Conservation (phyloP, 805 yeast genomes). For the Metschnikowia koreensis region DNA sequence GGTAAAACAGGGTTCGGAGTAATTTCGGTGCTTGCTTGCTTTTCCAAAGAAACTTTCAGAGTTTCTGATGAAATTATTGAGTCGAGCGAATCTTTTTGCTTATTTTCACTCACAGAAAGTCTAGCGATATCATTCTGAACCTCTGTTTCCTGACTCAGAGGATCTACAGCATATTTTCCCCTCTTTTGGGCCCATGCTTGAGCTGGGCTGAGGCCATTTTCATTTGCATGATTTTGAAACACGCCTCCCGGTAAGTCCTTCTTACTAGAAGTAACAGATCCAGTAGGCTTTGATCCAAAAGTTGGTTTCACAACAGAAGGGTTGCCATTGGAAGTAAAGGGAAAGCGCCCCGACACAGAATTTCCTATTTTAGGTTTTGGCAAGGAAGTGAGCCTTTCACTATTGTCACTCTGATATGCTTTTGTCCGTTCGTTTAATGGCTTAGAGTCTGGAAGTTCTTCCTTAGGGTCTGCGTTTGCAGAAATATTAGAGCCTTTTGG, state of each 20-base stretch:
- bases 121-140: neutral
- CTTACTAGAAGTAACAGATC: slow-evolving; percentile 8
- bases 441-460: slow-evolving; percentile 36
- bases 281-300: slow-evolving; percentile 9
- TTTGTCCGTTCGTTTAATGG: slow-evolving; percentile 46
- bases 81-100: slow-evolving; percentile 2
- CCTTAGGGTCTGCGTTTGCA: neutral
- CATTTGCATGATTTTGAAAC: slow-evolving; percentile 42
- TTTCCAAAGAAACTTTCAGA: neutral
- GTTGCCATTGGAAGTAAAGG: slow-evolving; percentile 30
- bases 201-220: slow-evolving; percentile 87
- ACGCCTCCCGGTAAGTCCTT: slow-evolving; percentile 26
- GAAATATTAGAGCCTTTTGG: slow-evolving; percentile 22
- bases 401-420: slow-evolving; percentile 39
- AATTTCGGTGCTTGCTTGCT: neutral
- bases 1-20: neutral
- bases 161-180: slow-evolving; percentile 56
- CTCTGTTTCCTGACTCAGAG: slow-evolving; percentile 17
- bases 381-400: slow-evolving; percentile 55
- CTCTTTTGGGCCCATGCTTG: slow-evolving; percentile 93
- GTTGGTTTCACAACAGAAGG: slow-evolving; percentile 10
- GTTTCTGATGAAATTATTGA: neutral
- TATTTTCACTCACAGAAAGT: slow-evolving; percentile 6
- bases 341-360: slow-evolving; percentile 50
- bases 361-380: slow-evolving; percentile 61